A percentile compares a stretch with the other conserved stretches of the same genome.
phyloP scores from a whole-genome alignment of 2,329 filamentous ascomycete genomes.

The Hymenoscyphus albidus region DNA sequence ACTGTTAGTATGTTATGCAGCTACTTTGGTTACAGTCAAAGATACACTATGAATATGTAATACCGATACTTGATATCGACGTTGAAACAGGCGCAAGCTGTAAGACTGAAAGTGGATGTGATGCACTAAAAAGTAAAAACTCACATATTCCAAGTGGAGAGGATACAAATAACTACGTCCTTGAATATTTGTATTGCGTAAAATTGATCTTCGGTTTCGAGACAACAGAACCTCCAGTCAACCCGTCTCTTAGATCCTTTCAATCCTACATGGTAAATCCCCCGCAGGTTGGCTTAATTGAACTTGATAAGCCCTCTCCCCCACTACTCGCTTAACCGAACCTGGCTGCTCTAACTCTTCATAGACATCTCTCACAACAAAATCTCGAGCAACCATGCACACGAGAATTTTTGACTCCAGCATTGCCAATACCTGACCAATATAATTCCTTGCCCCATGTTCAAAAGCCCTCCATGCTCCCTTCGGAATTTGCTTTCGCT shows the following conservation, averaged over 20 bases:
- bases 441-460: slow-evolving; percentile 50
- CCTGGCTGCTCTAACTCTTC: slow-evolving; percentile 16
- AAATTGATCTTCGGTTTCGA: no score
- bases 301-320: slow-evolving; percentile 22
- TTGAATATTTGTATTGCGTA: no score
- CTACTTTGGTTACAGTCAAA: no score
- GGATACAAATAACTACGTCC: no score
- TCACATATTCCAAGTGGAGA: no score
- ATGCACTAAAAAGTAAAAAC: no score
- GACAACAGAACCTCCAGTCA: no score
- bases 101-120: no score
- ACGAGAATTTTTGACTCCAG: slow-evolving; percentile 45
- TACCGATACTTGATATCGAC: no score
- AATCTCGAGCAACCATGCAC: slow-evolving; percentile 44
- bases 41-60: no score
- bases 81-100: no score
- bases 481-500: slow-evolving; percentile 32
- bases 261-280: slow-evolving; percentile 5
- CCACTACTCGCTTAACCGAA: neutral
- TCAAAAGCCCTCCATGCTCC: slow-evolving; percentile 53
- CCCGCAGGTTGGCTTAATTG: slow-evolving; percentile 4
- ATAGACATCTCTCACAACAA: slow-evolving; percentile 43
- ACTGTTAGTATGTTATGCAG: no score
- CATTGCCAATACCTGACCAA: slow-evolving; percentile 52
- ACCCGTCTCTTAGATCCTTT: neutral